phyloP scores from a whole-genome alignment of 257 asterid genomes.

The Ocimum tenuiflorum region DNA sequence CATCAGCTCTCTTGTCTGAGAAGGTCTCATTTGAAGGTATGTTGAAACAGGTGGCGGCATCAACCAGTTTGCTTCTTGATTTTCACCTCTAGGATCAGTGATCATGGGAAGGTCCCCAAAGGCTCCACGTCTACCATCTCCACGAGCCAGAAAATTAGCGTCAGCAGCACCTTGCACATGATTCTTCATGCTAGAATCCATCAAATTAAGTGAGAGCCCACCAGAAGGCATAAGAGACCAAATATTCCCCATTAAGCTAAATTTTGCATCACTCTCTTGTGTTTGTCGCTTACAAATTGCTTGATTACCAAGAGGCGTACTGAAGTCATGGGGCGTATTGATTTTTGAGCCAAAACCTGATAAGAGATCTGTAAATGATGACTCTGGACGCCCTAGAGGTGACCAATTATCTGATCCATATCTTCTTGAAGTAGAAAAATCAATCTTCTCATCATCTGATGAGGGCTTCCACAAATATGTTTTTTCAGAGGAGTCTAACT shows the following conservation, averaged over 20 bases:
- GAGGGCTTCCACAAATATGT: constrained; percentile 46
- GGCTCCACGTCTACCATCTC: constrained; percentile 47
- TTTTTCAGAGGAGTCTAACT: constrained; percentile 64
- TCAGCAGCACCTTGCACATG: constrained; percentile 36
- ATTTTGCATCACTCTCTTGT: constrained; percentile 47
- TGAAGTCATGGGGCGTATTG: constrained; percentile 39
- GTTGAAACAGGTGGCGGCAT: constrained; percentile 67
- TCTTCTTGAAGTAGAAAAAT: constrained; percentile 48
- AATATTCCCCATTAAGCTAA: constrained; percentile 41
- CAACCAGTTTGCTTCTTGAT: constrained; percentile 60
- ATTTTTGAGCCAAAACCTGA: constrained; percentile 70
- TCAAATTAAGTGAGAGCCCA: constrained; percentile 60
- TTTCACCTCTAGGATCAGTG: constrained; percentile 38
- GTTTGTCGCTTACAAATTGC: constrained; percentile 36
- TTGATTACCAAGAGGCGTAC: constrained; percentile 37
- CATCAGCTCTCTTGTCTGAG: constrained; percentile 51
- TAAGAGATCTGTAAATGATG: constrained; percentile 68
- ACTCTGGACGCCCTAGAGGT: constrained; percentile 58
- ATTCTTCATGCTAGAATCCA: constrained; percentile 48
- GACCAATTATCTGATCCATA: constrained; percentile 51
- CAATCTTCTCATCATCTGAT: constrained; percentile 53
- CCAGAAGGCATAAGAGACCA: constrained; percentile 54
- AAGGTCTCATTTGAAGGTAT: constrained; percentile 44
- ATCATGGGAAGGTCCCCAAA: constrained; percentile 41
- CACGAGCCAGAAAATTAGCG: constrained; percentile 39